These are phyloP conservation scores for Rhypophila decipiens DNA, from an alignment of 495 filamentous ascomycete genomes.

Conservation along the genomic window DNA sequence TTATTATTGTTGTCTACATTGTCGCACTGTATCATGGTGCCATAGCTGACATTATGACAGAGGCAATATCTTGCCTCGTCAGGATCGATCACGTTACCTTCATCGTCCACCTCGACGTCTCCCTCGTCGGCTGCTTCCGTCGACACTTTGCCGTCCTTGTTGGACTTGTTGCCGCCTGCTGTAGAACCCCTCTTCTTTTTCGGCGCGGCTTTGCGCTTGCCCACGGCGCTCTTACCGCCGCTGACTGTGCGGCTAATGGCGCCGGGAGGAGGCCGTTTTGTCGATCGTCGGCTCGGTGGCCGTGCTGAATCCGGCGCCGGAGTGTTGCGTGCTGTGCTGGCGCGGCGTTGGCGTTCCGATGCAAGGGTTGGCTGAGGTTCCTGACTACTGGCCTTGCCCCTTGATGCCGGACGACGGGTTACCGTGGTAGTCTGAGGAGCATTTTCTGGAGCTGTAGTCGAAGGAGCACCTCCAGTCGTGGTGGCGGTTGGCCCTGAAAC, in stretches of 20 bases:
- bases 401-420: constrained; percentile 37
- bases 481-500: no score
- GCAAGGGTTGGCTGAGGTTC: constrained; percentile 43
- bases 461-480: no score
- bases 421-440: constrained; percentile 8
- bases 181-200: constrained; percentile 45
- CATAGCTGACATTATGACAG: constrained; percentile 87
- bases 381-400: constrained; percentile 43
- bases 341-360: constrained; percentile 46
- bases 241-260: constrained; percentile 62
- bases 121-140: constrained; percentile 16
- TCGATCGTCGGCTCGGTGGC: constrained; percentile 41
- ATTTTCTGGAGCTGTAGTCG: constrained; percentile 9
- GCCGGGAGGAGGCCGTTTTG: constrained; percentile 73
- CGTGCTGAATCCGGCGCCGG: constrained; percentile 41
- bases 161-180: constrained; percentile 18
- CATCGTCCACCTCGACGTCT: constrained; percentile 54
- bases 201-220: constrained; percentile 73
- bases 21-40: constrained; percentile 93
- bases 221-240: constrained; percentile 66
- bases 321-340: constrained; percentile 52
- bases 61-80: constrained; percentile 86
- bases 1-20: constrained; percentile 42
- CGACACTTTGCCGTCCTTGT: constrained; percentile 24
- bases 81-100: constrained; percentile 74